phyloP scores from a whole-genome alignment of 2,329 filamentous ascomycete species.

The Hirsutella thompsonii region DNA sequence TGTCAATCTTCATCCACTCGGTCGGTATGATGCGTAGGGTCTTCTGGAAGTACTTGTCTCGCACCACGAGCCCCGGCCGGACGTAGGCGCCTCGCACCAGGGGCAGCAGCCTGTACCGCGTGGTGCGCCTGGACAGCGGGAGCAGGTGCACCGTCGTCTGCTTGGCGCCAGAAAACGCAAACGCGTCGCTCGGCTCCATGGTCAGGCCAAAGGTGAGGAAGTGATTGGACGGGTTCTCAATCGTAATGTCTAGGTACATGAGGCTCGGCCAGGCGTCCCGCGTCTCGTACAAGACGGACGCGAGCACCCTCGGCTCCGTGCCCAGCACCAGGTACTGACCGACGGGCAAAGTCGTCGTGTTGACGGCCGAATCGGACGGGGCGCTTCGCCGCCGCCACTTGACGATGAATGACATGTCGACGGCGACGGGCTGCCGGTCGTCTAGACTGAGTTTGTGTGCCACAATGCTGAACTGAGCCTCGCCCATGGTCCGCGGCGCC shows the following conservation, averaged over 20 bases:
- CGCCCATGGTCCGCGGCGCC: constrained; percentile 53
- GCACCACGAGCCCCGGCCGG: constrained; percentile 58
- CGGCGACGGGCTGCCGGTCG: constrained; percentile 60
- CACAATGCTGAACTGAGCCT: constrained; percentile 60
- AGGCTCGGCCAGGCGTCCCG: constrained; percentile 19
- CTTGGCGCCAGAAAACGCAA: constrained; percentile 87
- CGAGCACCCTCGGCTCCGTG: constrained; percentile 76
- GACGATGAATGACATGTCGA: constrained; percentile 66
- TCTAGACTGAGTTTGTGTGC: constrained; percentile 69
- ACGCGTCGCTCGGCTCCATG: constrained; percentile 87
- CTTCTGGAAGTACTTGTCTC: constrained; percentile 91
- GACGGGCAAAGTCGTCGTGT: constrained; percentile 58
- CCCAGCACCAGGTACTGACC: constrained; percentile 71
- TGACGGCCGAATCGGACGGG: constrained; percentile 23
- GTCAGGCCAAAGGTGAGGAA: constrained; percentile 84
- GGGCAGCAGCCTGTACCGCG: constrained; percentile 66
- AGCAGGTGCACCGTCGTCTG: constrained; percentile 67
- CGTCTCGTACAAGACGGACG: constrained; percentile 33
- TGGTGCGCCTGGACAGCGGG: constrained; percentile 61
- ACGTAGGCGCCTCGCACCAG: constrained; percentile 55
- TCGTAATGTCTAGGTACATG: constrained; percentile 42
- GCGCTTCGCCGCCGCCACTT: constrained; percentile 54
- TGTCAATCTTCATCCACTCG: constrained; percentile 54
- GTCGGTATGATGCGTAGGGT: constrained; percentile 69
- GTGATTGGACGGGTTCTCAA: constrained; percentile 91